These are phyloP conservation scores for Arachnomyces sp. DNA, from an alignment of 2,329 filamentous ascomycete species.

Conservation along the genomic window DNA sequence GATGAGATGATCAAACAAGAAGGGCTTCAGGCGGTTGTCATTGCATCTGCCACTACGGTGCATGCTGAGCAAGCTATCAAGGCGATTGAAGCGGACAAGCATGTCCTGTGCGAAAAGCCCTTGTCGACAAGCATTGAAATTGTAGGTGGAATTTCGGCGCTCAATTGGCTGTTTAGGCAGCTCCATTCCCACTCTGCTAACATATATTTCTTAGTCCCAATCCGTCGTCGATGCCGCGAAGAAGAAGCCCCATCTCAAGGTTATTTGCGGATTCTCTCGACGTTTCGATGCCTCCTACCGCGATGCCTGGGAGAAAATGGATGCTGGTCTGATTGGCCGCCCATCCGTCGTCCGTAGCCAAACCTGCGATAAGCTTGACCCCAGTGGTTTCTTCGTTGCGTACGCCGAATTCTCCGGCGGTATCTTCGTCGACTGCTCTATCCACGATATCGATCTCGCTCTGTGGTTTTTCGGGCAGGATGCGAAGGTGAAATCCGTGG, in stretches of 20 bases:
- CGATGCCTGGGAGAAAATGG: constrained; percentile 48
- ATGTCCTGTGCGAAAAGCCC: constrained; percentile 52
- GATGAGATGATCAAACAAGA: constrained; percentile 51
- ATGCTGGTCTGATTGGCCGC: constrained; percentile 50
- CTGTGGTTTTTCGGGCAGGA: constrained; percentile 57
- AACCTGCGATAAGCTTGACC: constrained; percentile 60
- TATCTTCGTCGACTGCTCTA: constrained; percentile 64
- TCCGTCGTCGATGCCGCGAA: constrained; percentile 52
- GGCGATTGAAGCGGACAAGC: constrained; percentile 47
- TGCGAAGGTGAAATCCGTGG: constrained; percentile 48
- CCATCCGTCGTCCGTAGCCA: constrained; percentile 57
- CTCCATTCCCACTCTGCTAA: neutral
- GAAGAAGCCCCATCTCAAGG: constrained; percentile 53
- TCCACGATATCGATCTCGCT: constrained; percentile 62
- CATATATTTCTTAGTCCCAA: constrained; percentile 42
- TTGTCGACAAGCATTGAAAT: constrained; percentile 51
- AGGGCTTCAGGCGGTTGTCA: constrained; percentile 48
- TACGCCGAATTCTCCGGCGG: constrained; percentile 60
- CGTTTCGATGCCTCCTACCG: constrained; percentile 61
- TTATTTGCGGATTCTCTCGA: constrained; percentile 60
- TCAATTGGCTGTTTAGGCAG: constrained; percentile 8
- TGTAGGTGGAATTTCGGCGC: constrained; percentile 30
- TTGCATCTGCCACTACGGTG: constrained; percentile 49
- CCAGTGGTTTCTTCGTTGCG: constrained; percentile 59
- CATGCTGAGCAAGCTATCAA: constrained; percentile 53